These are phyloP conservation scores for Rhododendron simsii DNA, from an alignment of 148 eudicot species.

Conservation along the genomic window DNA sequence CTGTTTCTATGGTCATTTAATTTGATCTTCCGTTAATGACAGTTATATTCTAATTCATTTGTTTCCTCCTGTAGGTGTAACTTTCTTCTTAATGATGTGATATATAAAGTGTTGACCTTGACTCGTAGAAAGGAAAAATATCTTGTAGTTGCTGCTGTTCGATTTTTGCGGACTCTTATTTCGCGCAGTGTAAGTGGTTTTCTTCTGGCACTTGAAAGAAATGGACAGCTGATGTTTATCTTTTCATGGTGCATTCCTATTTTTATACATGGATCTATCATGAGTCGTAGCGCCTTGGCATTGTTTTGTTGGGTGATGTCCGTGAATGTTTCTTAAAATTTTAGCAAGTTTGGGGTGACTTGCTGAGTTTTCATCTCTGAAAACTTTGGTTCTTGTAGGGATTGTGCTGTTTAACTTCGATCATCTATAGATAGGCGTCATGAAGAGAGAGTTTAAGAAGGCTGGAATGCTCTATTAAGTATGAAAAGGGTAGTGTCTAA, in stretches of 20 bases:
- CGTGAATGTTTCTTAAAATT: not conserved
- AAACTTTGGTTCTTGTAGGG: not conserved
- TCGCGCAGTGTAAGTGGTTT: slow-evolving; percentile 77
- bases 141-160: slow-evolving; percentile 83
- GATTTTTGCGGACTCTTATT: slow-evolving; percentile 77
- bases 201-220: not conserved
- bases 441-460: too few relatives aligned
- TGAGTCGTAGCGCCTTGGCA: not conserved
- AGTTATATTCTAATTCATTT: not conserved
- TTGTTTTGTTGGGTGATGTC: not conserved
- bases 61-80: slow-evolving; percentile 51
- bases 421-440: not conserved
- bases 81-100: slow-evolving; percentile 67
- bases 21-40: not conserved
- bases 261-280: not conserved
- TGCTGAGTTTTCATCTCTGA: not conserved
- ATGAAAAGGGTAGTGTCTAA: too few relatives aligned
- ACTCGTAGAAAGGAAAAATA: slow-evolving; percentile 78
- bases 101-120: slow-evolving; percentile 75
- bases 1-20: slow-evolving; percentile 2
- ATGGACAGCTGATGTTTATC: not conserved
- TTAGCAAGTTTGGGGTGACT: not conserved
- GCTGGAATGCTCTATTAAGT: too few relatives aligned
- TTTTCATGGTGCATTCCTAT: not conserved
- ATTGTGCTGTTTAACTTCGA: not conserved